A percentile compares a stretch with the other conserved stretches of the same genome.
Evolutionary conservation across 441 rosid genomes (phyloP).

Genomic region (Jatropha podagrica): DNA sequence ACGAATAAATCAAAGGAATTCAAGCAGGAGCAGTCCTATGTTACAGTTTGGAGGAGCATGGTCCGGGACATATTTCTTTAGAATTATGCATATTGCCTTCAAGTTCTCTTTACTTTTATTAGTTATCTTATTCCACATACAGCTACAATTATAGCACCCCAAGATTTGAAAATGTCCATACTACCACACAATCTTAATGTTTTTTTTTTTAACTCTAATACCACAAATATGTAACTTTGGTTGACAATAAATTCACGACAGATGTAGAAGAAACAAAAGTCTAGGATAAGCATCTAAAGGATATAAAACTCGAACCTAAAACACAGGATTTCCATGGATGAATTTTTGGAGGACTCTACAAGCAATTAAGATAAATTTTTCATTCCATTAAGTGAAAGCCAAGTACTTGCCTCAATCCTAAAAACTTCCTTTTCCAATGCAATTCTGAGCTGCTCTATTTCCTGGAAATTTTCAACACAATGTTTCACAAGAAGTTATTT

Average conservation of each 20-base stretch:
- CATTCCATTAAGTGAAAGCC: constrained; percentile 12
- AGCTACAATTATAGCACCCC: not conserved
- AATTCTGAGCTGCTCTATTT: constrained; percentile 67
- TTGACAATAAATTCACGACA: too few relatives aligned
- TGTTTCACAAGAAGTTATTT: constrained; percentile 22
- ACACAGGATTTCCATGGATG: not conserved
- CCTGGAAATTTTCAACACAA: constrained; percentile 44
- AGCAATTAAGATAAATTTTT: not conserved
- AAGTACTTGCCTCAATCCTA: constrained; percentile 65
- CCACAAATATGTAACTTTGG: too few relatives aligned
- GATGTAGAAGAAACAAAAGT: not conserved
- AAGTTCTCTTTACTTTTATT: too few relatives aligned
- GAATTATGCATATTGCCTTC: too few relatives aligned
- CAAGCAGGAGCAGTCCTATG: too few relatives aligned
- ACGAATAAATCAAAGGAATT: too few relatives aligned
- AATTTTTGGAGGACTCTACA: not conserved
- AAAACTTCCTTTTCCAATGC: constrained; percentile 66
- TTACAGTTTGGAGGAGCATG: too few relatives aligned
- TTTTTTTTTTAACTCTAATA: not conserved
- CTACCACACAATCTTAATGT: not conserved
- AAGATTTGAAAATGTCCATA: not conserved
- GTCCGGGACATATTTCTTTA: too few relatives aligned
- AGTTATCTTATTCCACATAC: too few relatives aligned
- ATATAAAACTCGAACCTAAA: not conserved
- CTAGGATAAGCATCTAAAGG: not conserved